A percentile compares a stretch with the other conserved stretches of the same genome.
These are phyloP conservation scores for Boletus pseudo-olivaceus DNA, from an alignment of 768 basidiomycete species.

Conservation along the genomic window DNA sequence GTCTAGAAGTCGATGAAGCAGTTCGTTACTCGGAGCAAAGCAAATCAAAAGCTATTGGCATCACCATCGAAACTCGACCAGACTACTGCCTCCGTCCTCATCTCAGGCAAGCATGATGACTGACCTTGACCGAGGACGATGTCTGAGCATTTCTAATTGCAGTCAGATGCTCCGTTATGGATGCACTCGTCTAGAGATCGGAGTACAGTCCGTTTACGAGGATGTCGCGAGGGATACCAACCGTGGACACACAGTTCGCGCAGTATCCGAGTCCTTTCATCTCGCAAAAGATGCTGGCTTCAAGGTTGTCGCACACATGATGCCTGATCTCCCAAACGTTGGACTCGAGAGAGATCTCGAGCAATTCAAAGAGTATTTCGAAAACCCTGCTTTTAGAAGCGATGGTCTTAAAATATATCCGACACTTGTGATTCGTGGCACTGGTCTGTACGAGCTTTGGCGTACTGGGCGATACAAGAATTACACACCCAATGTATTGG, in stretches of 20 bases:
- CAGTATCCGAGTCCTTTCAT: constrained; percentile 95
- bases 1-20: constrained; percentile 91
- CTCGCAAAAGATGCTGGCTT: constrained; percentile 98
- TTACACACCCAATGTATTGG: constrained; percentile 97
- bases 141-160: neutral
- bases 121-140: neutral
- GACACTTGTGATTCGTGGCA: constrained; percentile 95
- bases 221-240: constrained; percentile 99
- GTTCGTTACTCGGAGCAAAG: constrained; percentile 96
- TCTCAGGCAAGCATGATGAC: constrained; percentile 56
- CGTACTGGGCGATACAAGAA: constrained; percentile 97
- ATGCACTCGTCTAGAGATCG: constrained; percentile 96
- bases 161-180: constrained; percentile 99
- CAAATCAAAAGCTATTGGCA: constrained; percentile 97
- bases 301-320: constrained; percentile 99
- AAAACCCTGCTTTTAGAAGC: constrained; percentile 95
- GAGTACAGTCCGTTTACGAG: constrained; percentile 98
- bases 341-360: constrained; percentile 96
- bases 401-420: constrained; percentile 99
- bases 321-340: constrained; percentile 98
- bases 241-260: constrained; percentile 96
- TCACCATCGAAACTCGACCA: constrained; percentile 97
- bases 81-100: constrained; percentile 98
- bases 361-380: constrained; percentile 99
- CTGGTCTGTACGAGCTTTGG: constrained; percentile 95